Evolutionary conservation across 1,139 yeast species (phyloP), one percentile per base, ranked within the genome.

Genomic region (Chernovozyma aurita): DNA sequence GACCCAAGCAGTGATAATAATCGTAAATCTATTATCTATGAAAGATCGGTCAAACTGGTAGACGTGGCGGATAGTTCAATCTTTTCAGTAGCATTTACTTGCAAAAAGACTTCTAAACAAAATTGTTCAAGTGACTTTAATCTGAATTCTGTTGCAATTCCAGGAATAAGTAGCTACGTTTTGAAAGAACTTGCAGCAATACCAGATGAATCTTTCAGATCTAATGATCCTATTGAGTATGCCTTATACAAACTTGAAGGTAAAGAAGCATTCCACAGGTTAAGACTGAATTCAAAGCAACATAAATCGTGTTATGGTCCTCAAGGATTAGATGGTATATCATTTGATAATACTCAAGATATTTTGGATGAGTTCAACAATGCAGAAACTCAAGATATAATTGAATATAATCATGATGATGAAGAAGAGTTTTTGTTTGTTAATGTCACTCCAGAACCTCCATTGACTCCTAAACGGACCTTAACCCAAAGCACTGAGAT

Each of bases 161-260:
- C 85, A 0, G 88, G 87, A 3, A 75, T 81, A 33, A 76, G 83
- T 39, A 71, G 70, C 37, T 68, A 68, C 36, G 82, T 79, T 2
- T 73, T 84, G 34, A 80, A 79, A 33, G 86, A 80, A 49, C 67
- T 85, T 36, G 90, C 92, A 1, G 82, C 83, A 2, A 80, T 87
- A 33, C 90, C 95, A 0, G 95, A 87, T 53, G 90, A 82, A 40
- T 66, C 81, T 1, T 65, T 74, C 32, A 76, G 71, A 28, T 80
- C 76, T 21, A 58, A 55, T 32, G 62, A 65, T 43, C 96, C 95
- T 0, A 67, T 88, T n/a, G 75, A 72, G 38, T 76, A 78, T 37
- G 92, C 97, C 0, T 65, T 88, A 42, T 68, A 70, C 53, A 86
- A 85, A 55, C 63, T 88, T 22, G 95, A 85, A 57, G 97, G 96